phyloP scores from a whole-genome alignment of 495 filamentous ascomycete species.

The Aspergillus avenaceus region DNA sequence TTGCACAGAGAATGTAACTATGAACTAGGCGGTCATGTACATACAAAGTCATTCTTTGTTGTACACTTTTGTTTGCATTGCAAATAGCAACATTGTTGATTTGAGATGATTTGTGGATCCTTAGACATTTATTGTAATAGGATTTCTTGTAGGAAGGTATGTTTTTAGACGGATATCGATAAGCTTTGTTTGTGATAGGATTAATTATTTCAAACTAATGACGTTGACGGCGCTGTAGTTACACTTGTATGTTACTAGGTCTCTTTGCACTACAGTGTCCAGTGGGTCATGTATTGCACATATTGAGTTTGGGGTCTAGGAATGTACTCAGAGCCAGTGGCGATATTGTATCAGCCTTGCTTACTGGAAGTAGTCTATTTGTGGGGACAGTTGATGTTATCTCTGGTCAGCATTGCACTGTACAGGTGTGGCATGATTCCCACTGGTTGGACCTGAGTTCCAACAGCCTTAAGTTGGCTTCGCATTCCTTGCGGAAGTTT shows the following conservation, averaged over 20 bases:
- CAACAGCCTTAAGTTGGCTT: too few species aligned
- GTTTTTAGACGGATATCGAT: too few species aligned
- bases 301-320: slow-evolving; percentile 65
- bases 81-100: too few species aligned
- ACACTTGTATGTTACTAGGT: slow-evolving; percentile 73
- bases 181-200: slow-evolving; percentile 53
- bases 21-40: too few species aligned
- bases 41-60: too few species aligned
- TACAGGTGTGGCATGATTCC: slow-evolving; percentile 73
- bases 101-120: too few species aligned
- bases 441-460: slow-evolving; percentile 51
- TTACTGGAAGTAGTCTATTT: slow-evolving; percentile 66
- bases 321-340: slow-evolving; percentile 70
- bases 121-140: too few species aligned
- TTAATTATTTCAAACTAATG: slow-evolving; percentile 64
- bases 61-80: too few species aligned
- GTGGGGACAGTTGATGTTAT: slow-evolving; percentile 70
- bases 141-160: too few species aligned
- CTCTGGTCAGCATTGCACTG: slow-evolving; percentile 64
- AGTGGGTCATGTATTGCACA: slow-evolving; percentile 57
- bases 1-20: too few species aligned
- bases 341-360: slow-evolving; percentile 70
- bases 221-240: slow-evolving; percentile 72
- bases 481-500: too few species aligned
- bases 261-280: slow-evolving; percentile 69